phyloP scores from a whole-genome alignment of 345 rosid genomes.

The Linum lewisii region DNA sequence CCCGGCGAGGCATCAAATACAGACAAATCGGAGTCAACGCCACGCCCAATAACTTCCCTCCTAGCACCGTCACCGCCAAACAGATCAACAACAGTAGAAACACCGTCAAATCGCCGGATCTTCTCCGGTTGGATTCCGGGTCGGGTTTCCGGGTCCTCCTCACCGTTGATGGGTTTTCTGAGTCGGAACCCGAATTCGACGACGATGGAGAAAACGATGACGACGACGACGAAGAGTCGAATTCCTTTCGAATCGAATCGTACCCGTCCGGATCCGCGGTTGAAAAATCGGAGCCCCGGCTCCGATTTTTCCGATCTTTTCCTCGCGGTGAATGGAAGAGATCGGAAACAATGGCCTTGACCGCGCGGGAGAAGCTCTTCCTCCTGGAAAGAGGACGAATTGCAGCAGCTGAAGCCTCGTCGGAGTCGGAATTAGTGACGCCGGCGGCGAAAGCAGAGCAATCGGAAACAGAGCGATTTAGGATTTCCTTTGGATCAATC shows the following conservation, averaged over 20 bases:
- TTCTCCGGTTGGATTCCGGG: background rate
- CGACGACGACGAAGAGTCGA: background rate
- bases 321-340: background rate
- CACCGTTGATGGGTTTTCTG: background rate
- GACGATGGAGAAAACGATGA: background rate
- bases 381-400: background rate
- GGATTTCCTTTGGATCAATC: background rate
- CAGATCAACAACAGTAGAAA: background rate
- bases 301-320: no score
- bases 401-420: background rate
- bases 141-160: background rate
- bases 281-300: background rate
- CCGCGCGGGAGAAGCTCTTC: background rate
- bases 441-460: background rate
- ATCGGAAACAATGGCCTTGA: background rate
- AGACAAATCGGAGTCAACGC: background rate
- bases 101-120: background rate
- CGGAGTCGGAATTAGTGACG: background rate
- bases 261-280: background rate
- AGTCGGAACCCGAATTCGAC: background rate
- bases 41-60: background rate
- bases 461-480: background rate
- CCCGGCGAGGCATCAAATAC: background rate
- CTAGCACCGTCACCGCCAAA: background rate
- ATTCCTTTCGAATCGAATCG: background rate